Percentiles rank a stretch among this genome's conserved stretches.
phyloP scores from a whole-genome alignment of 2,329 filamentous ascomycete genomes.

The Coniella vitis region DNA sequence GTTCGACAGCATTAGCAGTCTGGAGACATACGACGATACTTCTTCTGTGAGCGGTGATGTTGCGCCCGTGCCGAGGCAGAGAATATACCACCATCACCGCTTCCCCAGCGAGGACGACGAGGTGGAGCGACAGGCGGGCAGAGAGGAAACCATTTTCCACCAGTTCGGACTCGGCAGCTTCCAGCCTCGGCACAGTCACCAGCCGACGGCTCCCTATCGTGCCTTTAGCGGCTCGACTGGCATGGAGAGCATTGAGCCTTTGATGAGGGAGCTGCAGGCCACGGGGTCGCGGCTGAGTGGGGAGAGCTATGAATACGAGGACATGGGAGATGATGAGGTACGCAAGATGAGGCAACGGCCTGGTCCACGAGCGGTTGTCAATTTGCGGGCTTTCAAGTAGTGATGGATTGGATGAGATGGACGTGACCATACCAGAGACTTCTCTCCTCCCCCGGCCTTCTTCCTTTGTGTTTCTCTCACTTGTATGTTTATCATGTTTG shows the following conservation, averaged over 20 bases:
- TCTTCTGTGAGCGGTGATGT: too few relatives aligned
- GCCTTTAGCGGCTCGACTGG: slow-evolving; percentile 21
- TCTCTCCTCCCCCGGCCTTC: too few relatives aligned
- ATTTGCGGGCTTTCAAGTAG: slow-evolving; percentile 13
- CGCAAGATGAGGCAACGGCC: slow-evolving; percentile 10
- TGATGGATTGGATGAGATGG: not conserved
- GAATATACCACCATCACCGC: too few relatives aligned
- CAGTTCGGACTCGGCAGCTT: too few relatives aligned
- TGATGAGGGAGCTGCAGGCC: slow-evolving; percentile 37
- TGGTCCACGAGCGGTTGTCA: slow-evolving; percentile 9
- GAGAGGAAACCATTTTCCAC: too few relatives aligned
- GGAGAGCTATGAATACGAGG: slow-evolving; percentile 7
- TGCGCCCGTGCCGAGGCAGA: too few relatives aligned
- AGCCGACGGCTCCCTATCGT: not conserved
- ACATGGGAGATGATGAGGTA: slow-evolving; percentile 11
- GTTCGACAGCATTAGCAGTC: not conserved
- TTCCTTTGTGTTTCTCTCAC: not conserved
- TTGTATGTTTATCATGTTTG: too few relatives aligned
- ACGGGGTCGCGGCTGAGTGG: slow-evolving; percentile 14
- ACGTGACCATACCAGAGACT: too few relatives aligned
- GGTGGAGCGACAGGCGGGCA: too few relatives aligned
- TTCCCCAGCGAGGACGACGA: too few relatives aligned
- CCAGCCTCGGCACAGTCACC: not conserved
- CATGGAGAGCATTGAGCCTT: slow-evolving; percentile 35
- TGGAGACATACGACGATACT: slow-evolving; percentile 2